phyloP scores from a whole-genome alignment of 176 grass and related monocot genomes.

The Ensete glaucum region DNA sequence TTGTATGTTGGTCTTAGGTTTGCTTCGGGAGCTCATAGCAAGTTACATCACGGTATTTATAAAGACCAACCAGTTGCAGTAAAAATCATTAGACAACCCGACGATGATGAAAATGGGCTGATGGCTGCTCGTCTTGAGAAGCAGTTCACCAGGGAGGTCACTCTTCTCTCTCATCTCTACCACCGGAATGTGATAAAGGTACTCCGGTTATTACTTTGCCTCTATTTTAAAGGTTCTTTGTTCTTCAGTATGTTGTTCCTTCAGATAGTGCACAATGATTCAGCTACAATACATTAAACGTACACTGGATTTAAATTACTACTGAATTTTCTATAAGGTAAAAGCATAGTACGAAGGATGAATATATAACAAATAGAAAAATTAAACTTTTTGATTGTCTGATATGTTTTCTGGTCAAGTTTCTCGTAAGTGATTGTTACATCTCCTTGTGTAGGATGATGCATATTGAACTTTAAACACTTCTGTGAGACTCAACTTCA shows the following conservation, averaged over 20 bases:
- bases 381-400: no score
- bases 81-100: conserved; percentile 84
- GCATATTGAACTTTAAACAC: no score
- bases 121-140: conserved; percentile 63
- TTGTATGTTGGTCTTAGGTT: conserved; percentile 69
- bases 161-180: conserved; percentile 65
- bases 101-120: conserved; percentile 58
- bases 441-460: no score
- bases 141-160: conserved; percentile 81
- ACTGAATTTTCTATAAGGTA: no score
- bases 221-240: neutral
- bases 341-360: no score
- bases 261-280: neutral
- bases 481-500: no score
- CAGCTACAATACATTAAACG: no score
- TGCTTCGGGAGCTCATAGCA: conserved; percentile 73
- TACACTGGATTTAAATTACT: no score
- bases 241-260: neutral
- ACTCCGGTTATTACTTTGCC: neutral
- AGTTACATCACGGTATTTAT: conserved; percentile 79
- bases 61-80: conserved; percentile 67
- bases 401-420: no score
- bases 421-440: no score
- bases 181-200: conserved; percentile 92
- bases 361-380: no score